Conservation (phyloP, 257 asterid genomes). For the Henckelia pumila region DNA sequence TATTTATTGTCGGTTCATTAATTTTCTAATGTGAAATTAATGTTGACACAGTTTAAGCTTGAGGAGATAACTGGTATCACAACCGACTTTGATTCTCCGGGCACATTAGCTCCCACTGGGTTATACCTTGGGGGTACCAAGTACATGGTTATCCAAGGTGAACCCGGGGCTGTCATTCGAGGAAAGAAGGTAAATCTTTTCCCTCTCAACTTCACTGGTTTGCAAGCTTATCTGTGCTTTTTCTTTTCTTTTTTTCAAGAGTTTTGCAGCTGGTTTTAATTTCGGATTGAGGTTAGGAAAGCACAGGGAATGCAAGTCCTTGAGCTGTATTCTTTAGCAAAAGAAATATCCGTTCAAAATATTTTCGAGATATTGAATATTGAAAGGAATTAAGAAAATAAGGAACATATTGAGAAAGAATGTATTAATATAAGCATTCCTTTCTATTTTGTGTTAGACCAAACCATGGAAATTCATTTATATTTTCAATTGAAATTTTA, state of each 20-base stretch:
- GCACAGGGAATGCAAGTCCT: background rate
- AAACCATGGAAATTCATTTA: background rate
- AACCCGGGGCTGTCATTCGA: slow-evolving; percentile 61
- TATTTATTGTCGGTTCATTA: slow-evolving; percentile 12
- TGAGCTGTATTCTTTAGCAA: background rate
- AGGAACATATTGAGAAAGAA: background rate
- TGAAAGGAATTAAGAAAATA: too few relatives aligned
- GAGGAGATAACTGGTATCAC: slow-evolving; percentile 51
- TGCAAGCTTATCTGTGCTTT: background rate
- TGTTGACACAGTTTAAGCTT: slow-evolving; percentile 49
- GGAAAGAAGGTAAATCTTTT: slow-evolving; percentile 66
- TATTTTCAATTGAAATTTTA: too few relatives aligned
- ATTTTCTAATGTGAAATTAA: background rate
- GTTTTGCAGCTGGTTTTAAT: background rate
- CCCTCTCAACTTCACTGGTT: slow-evolving; percentile 8
- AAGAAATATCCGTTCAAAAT: background rate
- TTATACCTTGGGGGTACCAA: slow-evolving; percentile 62
- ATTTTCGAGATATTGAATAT: background rate
- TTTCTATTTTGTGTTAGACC: background rate
- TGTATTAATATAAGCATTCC: background rate
- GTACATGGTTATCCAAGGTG: slow-evolving; percentile 80
- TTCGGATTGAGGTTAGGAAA: background rate
- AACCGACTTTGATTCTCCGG: slow-evolving; percentile 58
- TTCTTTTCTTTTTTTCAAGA: background rate
- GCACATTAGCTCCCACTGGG: slow-evolving; percentile 75